phyloP scores from a whole-genome alignment of 225 moss, liverwort and hornwort species.

The Lunularia cruciata region DNA sequence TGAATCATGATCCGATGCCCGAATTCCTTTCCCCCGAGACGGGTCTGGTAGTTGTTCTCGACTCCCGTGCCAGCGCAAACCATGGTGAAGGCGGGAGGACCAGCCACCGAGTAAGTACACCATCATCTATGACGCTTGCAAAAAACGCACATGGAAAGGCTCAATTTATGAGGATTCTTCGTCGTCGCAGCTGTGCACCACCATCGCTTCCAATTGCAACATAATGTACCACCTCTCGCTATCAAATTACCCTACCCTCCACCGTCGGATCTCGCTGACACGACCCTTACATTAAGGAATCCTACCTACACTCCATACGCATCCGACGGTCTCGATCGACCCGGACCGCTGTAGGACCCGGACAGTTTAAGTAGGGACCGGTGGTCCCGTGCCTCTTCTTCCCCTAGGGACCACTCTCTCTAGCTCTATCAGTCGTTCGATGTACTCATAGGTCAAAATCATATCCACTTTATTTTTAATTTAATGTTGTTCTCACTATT shows the following conservation, averaged over 20 bases:
- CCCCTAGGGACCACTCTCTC: constrained; percentile 3
- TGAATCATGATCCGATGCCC: background rate
- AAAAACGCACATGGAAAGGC: constrained; percentile 6
- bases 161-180: constrained; percentile 9
- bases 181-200: background rate
- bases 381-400: constrained; percentile 5
- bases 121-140: constrained; percentile 6
- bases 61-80: constrained; percentile 2
- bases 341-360: background rate
- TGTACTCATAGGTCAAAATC: no score
- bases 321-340: background rate
- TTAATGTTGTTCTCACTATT: no score
- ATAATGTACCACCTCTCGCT: background rate
- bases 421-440: no score
- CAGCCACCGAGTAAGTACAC: background rate
- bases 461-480: no score
- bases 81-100: constrained; percentile 1
- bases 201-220: constrained; percentile 4
- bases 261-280: background rate
- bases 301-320: constrained; percentile 3
- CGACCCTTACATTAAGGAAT: background rate
- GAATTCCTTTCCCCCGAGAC: background rate
- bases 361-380: background rate
- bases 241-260: background rate
- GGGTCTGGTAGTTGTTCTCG: background rate